Percentiles rank a stretch among this genome's conserved stretches.
Conservation (phyloP, 129 eudicot genomes). For the Tagetes erecta region DNA sequence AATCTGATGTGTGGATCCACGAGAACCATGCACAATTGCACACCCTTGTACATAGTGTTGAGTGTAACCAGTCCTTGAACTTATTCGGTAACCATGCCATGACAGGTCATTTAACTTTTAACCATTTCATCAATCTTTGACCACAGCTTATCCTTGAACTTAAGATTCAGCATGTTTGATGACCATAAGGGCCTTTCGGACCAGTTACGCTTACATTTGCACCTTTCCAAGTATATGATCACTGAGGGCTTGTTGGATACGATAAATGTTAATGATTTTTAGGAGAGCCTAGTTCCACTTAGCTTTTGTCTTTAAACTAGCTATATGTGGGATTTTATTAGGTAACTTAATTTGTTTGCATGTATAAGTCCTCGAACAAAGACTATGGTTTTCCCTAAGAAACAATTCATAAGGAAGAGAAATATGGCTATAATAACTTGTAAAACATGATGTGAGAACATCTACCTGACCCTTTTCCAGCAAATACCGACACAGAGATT, state of each 20-base stretch:
- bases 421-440: neutral
- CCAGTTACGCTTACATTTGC: neutral
- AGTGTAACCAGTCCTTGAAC: too few relatives aligned
- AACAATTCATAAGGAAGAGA: neutral
- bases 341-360: neutral
- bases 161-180: neutral
- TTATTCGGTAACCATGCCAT: neutral
- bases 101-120: neutral
- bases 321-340: too few relatives aligned
- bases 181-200: neutral
- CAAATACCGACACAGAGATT: slow-evolving; percentile 84
- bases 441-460: neutral
- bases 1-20: too few relatives aligned
- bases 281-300: too few relatives aligned
- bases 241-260: too few relatives aligned
- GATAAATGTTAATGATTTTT: too few relatives aligned
- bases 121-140: neutral
- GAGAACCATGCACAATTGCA: too few relatives aligned
- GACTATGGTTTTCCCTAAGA: neutral
- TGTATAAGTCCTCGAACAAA: neutral
- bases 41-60: too few relatives aligned
- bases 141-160: neutral
- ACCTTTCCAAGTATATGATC: too few relatives aligned
- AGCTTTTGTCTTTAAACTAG: too few relatives aligned
- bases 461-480: slow-evolving; percentile 90